Evolutionary conservation across 1,139 yeast species (phyloP), one percentile per base, ranked within the genome.

Genomic region (Yamadazyma friedrichii): DNA sequence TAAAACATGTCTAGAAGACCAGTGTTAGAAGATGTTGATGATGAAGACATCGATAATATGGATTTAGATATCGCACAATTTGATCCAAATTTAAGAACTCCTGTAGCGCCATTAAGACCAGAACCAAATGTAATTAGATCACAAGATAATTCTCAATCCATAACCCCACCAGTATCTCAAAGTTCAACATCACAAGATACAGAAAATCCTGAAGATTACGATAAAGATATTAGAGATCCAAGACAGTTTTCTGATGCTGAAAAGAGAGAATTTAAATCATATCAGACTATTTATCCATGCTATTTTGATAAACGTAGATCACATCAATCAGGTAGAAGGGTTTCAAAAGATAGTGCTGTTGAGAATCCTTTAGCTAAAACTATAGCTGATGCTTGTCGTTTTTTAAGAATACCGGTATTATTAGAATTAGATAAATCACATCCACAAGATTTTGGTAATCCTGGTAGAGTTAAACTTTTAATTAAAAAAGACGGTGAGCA

Each of bases 371-470:
- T 91, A 46, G 97, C 96, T 2, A 82, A 83, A 54, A 81, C 87
- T 3, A 75, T 93, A 26, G 76, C 86, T 27, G 95, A 88, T 62
- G 87, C 78, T 27, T 77, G 76, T 51, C 65, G 65, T 45, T 62
- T 50, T 54, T 67, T 68, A 50, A 56, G 77, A 51, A 58, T 82
- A 42, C 85, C 85, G 2, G 71, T 68, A 2, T 69, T 83, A 41
- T 71, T 81, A 47, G 93, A 86, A 62, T 81, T 93, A 48, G 88
- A 85, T 47, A 93, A 89, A 64, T 66, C 85, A 3, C 98, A 93
- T 63, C 98, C 98, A 9, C 96, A 89, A 60, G 98, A 93, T 65
- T 93, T 86, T 76, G 96, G 98, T 47, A 93, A 93, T 58, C 95
- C 97, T 1, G 98, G 98, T 11, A 76, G 98, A 53, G 93, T 93